These are phyloP conservation scores for Beauveria varroae DNA, from an alignment of 2,329 filamentous ascomycete genomes.

Conservation along the genomic window DNA sequence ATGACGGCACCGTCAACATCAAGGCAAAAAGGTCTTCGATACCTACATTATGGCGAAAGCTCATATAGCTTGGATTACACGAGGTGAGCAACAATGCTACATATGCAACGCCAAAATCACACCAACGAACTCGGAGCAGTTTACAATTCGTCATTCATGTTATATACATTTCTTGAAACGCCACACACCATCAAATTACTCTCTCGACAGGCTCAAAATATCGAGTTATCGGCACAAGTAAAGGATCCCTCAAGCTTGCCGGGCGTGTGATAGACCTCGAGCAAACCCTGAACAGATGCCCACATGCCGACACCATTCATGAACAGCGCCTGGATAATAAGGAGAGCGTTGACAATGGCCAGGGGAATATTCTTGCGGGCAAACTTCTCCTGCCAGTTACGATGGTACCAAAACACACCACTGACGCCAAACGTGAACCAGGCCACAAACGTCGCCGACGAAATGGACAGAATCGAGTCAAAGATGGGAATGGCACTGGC, in stretches of 20 bases:
- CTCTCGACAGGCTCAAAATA: conserved; percentile 18
- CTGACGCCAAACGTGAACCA: conserved; percentile 32
- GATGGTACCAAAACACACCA: conserved; percentile 28
- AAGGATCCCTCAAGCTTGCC: conserved; percentile 24
- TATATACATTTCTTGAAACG: neutral
- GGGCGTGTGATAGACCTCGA: conserved; percentile 22
- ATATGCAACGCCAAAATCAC: neutral
- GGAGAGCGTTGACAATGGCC: conserved; percentile 22
- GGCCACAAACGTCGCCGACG: conserved; percentile 28
- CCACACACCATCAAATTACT: neutral
- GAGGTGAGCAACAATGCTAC: neutral
- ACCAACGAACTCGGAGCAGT: neutral
- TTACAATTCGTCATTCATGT: neutral
- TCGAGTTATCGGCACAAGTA: conserved; percentile 26
- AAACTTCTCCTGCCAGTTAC: conserved; percentile 27
- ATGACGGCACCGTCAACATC: neutral
- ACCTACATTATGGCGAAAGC: neutral
- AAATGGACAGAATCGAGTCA: conserved; percentile 29
- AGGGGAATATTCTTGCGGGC: conserved; percentile 22
- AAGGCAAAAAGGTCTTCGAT: neutral
- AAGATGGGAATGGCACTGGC: conserved; percentile 31
- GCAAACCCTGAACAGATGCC: conserved; percentile 25
- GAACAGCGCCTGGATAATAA: conserved; percentile 25
- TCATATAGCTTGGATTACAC: too few relatives aligned
- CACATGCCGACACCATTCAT: conserved; percentile 29